Evolutionary conservation across 352 stramenopile species (phyloP).

Genomic region (Globisporangium splendens): DNA sequence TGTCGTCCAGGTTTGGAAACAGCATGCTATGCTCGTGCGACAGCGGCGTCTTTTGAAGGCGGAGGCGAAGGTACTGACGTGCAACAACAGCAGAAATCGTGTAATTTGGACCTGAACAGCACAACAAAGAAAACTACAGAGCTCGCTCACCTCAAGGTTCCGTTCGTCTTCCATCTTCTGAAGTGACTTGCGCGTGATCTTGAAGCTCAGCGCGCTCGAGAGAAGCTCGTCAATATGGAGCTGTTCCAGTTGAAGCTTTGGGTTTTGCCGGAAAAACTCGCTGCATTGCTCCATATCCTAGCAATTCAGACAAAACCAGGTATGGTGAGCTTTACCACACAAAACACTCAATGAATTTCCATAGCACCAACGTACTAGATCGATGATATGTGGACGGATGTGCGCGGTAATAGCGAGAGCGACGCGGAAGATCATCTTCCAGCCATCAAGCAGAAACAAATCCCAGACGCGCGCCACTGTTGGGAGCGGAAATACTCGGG

Average conservation of each 20-base stretch:
- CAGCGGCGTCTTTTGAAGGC: conserved; percentile 54
- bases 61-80: conserved; percentile 65
- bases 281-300: conserved; percentile 77
- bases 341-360: neutral
- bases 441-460: conserved; percentile 69
- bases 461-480: conserved; percentile 69
- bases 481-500: conserved; percentile 41
- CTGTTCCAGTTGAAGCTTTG: conserved; percentile 38
- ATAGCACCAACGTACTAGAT: conserved; percentile 34
- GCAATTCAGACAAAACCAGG: neutral
- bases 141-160: conserved; percentile 51
- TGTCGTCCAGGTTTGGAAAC: conserved; percentile 62
- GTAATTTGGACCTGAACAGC: neutral
- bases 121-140: neutral
- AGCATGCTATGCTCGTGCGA: conserved; percentile 61
- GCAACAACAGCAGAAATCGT: neutral
- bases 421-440: conserved; percentile 72
- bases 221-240: conserved; percentile 44
- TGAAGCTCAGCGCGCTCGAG: conserved; percentile 41
- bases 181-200: conserved; percentile 61
- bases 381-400: conserved; percentile 50
- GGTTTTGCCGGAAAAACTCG: conserved; percentile 64
- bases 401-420: conserved; percentile 60
- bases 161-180: conserved; percentile 62
- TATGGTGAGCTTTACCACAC: neutral